Evolutionary conservation across 257 asterid species (phyloP).

Genomic region (Coffea canephora): DNA sequence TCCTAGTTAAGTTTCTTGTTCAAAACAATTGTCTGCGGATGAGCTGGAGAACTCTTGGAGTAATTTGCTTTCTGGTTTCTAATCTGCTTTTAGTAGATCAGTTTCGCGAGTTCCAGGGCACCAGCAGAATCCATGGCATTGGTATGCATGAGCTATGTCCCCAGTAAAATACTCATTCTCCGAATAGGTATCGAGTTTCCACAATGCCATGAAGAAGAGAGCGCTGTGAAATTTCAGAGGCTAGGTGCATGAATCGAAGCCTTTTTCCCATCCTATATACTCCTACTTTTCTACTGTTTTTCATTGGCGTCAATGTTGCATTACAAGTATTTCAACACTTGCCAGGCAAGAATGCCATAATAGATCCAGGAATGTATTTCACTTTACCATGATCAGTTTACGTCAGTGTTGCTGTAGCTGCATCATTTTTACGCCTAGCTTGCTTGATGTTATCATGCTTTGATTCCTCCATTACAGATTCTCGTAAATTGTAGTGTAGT

Average conservation of each 20-base stretch:
- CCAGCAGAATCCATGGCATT: neutral
- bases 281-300: neutral
- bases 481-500: neutral
- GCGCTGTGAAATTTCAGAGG: neutral
- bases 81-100: neutral
- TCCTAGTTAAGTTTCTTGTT: conserved; percentile 35
- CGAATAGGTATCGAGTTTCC: neutral
- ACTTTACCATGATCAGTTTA: neutral
- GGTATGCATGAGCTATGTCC: neutral
- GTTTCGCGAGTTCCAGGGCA: neutral
- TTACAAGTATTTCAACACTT: neutral
- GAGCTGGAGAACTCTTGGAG: neutral
- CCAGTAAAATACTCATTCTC: neutral
- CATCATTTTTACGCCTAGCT: neutral
- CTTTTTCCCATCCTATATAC: neutral
- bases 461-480: neutral
- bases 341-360: neutral
- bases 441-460: neutral
- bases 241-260: neutral
- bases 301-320: neutral
- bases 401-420: neutral
- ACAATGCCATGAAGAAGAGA: neutral
- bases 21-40: neutral
- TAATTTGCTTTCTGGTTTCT: neutral
- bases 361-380: neutral